Evolutionary conservation across 805 yeast species (phyloP).

Genomic region (Candida rishiriensis): DNA sequence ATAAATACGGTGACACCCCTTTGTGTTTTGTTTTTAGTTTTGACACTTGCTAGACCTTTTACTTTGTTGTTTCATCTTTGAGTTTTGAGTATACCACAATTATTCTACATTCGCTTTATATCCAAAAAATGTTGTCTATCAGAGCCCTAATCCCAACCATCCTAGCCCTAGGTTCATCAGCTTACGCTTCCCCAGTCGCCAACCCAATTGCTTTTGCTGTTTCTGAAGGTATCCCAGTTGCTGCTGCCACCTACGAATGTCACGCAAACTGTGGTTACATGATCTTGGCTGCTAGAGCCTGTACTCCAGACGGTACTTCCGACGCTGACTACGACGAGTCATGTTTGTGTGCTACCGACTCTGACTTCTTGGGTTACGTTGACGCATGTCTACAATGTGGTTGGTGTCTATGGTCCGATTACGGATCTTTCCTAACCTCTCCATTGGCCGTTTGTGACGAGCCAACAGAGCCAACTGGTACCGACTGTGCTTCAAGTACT

Average conservation of each 20-base stretch:
- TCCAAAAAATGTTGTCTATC: constrained; percentile 1
- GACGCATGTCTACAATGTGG: constrained; percentile 34
- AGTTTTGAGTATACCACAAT: no score
- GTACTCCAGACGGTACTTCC: constrained; percentile 15
- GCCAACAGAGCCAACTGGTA: constrained; percentile 34
- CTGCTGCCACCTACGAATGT: constrained; percentile 26
- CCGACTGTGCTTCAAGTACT: constrained; percentile 17
- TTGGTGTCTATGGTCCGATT: constrained; percentile 35
- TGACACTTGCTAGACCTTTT: no score
- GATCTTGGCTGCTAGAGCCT: constrained; percentile 27
- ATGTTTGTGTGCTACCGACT: constrained; percentile 29
- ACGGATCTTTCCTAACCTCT: constrained; percentile 26
- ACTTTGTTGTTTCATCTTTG: no score
- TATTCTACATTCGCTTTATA: not conserved
- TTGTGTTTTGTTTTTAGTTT: no score
- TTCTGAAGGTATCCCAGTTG: constrained; percentile 10
- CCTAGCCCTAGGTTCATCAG: constrained; percentile 4
- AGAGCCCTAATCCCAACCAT: constrained; percentile 3
- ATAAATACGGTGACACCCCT: no score
- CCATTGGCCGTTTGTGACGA: constrained; percentile 29
- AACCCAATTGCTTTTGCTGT: constrained; percentile 19
- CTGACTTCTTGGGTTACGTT: constrained; percentile 24
- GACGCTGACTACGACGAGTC: constrained; percentile 29
- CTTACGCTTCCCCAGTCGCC: constrained; percentile 19
- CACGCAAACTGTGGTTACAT: constrained; percentile 31